phyloP scores from a whole-genome alignment of 2,329 filamentous ascomycete genomes.

The Fusarium nygamai region DNA sequence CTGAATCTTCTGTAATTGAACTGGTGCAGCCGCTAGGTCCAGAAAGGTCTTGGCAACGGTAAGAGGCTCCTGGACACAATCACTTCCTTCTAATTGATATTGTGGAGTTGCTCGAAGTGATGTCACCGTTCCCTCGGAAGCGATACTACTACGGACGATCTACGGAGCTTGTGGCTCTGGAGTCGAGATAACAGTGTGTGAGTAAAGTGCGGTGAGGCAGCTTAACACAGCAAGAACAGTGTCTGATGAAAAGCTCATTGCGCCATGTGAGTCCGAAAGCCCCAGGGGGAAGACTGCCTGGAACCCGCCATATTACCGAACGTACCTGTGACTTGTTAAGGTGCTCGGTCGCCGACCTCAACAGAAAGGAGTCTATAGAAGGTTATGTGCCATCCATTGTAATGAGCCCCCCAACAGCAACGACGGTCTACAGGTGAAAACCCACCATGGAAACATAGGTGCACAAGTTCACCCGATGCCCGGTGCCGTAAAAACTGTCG shows the following conservation, averaged over 20 bases:
- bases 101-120: neutral
- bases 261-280: neutral
- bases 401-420: neutral
- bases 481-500: neutral
- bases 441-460: neutral
- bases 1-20: neutral
- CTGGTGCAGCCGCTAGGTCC: neutral
- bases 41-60: neutral
- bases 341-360: neutral
- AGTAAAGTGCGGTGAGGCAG: neutral
- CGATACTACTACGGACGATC: neutral
- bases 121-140: neutral
- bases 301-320: neutral
- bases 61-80: neutral
- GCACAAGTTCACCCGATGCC: neutral
- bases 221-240: neutral
- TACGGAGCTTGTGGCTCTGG: neutral
- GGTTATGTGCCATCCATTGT: neutral
- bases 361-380: neutral
- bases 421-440: neutral
- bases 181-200: neutral
- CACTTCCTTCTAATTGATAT: neutral
- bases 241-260: neutral
- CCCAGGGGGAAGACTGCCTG: neutral
- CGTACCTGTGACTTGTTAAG: conserved; percentile 8